phyloP scores from a whole-genome alignment of 2,329 filamentous ascomycete genomes.

The Scortechinia acanthostroma region DNA sequence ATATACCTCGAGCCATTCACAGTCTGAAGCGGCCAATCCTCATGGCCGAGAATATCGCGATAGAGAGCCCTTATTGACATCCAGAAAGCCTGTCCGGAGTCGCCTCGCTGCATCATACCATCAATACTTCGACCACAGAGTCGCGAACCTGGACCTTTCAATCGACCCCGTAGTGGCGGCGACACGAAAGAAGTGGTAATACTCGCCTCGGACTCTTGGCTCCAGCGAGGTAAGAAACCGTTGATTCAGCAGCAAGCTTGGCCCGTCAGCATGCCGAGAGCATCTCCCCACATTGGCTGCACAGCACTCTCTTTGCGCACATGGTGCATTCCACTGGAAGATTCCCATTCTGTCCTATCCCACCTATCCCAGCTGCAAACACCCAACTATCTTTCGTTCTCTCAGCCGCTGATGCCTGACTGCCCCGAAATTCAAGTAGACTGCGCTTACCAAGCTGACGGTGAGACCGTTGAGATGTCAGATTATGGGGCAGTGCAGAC shows the following conservation, averaged over 20 bases:
- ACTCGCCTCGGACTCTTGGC: slow-evolving; percentile 14
- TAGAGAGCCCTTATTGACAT: slow-evolving; percentile 9
- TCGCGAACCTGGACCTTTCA: slow-evolving; percentile 14
- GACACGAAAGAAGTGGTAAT: slow-evolving; percentile 19
- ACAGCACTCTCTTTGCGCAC: not conserved
- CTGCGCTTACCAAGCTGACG: not conserved
- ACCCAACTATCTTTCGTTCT: too few species aligned
- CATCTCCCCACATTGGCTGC: not conserved
- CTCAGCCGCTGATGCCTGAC: not conserved
- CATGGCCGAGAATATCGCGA: slow-evolving; percentile 7
- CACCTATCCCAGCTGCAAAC: not conserved
- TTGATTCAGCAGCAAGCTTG: slow-evolving; percentile 17
- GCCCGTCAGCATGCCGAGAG: slow-evolving; percentile 9
- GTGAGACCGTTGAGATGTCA: not conserved
- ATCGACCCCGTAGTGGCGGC: slow-evolving; percentile 12
- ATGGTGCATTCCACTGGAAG: not conserved
- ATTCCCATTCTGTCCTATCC: not conserved
- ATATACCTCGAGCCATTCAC: slow-evolving; percentile 16
- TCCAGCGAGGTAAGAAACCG: slow-evolving; percentile 11
- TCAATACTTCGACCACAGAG: slow-evolving; percentile 18
- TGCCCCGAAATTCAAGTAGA: not conserved
- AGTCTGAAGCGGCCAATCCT: slow-evolving; percentile 15
- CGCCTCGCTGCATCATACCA: slow-evolving; percentile 16
- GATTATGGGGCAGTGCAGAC: not conserved
- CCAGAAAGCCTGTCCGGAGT: slow-evolving; percentile 12